Evolutionary conservation across 306 rosid species (phyloP), one percentile per base, ranked within the genome.

Genomic region (Casuarina cunninghamiana): DNA sequence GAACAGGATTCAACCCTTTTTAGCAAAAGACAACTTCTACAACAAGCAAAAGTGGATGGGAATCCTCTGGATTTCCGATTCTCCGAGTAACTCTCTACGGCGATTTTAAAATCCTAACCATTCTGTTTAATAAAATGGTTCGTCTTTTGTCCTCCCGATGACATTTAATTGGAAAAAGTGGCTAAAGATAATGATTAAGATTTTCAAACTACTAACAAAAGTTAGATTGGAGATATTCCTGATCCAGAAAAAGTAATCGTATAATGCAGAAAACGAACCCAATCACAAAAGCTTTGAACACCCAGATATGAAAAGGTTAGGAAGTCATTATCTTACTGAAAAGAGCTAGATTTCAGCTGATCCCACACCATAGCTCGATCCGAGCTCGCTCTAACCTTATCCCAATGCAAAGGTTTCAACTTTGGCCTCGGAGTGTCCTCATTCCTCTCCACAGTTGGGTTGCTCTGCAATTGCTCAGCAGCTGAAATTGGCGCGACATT

Each of bases 321-420:
- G 55, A 50, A 38, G 57, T 48, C 26, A 39, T 17, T 67, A 49
- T 77, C 98, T 81, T 89, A 91, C 97, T 91, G 97, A 75, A 94
- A 94, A 60, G 97, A 90, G 83, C 93, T 88, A 4, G 97, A 90
- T 80, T 92, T 90, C 69, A 94, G 71, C 15, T 85, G 97, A 90
- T 94, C 98, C 98, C 97, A 94, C 78, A 90, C 96, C 91, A 79
- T 94, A 57, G 89, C 93, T 53, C 90, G 91, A 78, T 94, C 96
- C 2, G 97, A 94, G 84, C 90, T 86, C 8, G 96, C 91, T 74
- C 89, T 88, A 71, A 91, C 96, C 79, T 94, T 90, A 78, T 94
- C 96, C 96, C 96, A 90, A 84, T 91, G 97, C 32, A 94, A 94
- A 81, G 98, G 85, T 84, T 94, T 91, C 88, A 94, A 83, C 81